Evolutionary conservation across 2,329 filamentous ascomycete species (phyloP).

Genomic region (Mollisiaceae sp.): DNA sequence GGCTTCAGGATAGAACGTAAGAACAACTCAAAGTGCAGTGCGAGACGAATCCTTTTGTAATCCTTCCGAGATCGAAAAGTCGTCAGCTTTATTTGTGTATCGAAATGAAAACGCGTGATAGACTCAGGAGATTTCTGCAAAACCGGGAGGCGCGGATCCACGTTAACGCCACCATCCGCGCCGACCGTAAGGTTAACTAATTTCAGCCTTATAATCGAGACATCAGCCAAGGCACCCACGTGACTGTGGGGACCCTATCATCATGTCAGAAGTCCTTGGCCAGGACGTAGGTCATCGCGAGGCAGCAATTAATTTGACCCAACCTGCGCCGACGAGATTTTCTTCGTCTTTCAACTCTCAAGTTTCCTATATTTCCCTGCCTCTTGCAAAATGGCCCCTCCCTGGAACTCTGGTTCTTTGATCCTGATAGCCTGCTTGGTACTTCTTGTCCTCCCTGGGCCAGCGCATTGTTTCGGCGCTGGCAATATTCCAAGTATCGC

Average conservation of each 20-base stretch:
- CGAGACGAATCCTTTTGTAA: not conserved
- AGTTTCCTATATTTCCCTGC: not conserved
- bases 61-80: not conserved
- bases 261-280: not conserved
- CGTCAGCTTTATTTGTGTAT: not conserved
- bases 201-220: not conserved
- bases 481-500: conserved; percentile 73
- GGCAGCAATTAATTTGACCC: not conserved
- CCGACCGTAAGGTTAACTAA: not conserved
- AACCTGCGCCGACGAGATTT: no score
- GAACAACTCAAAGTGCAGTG: not conserved
- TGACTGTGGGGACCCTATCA: not conserved
- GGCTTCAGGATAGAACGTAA: not conserved
- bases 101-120: conserved; percentile 15
- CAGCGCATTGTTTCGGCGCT: conserved; percentile 67
- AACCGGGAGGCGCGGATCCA: conserved; percentile 9
- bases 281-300: not conserved
- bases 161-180: not conserved
- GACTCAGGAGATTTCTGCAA: conserved; percentile 21
- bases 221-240: not conserved
- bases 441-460: conserved; percentile 61
- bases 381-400: conserved; percentile 30
- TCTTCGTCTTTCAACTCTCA: no score
- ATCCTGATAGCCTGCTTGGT: conserved; percentile 58
- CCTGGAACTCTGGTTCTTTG: conserved; percentile 33